A percentile compares a stretch with the other conserved stretches of the same genome.
Conservation (phyloP, 805 yeast genomes). For the Saccharomycopsis sp. region DNA sequence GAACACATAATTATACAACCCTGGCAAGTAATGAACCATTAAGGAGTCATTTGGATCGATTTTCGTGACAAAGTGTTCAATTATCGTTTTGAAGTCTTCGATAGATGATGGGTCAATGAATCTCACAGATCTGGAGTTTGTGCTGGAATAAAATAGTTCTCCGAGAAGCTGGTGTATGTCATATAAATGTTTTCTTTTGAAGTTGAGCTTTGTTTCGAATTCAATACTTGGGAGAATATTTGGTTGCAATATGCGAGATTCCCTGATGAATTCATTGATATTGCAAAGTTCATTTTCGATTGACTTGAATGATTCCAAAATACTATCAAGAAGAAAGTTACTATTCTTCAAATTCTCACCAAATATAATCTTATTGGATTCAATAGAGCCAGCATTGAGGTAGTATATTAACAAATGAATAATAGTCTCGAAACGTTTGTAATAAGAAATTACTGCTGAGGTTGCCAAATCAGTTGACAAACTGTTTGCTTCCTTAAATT, state of each 20-base stretch:
- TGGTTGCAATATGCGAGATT: slow-evolving; percentile 44
- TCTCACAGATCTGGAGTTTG: slow-evolving; percentile 26
- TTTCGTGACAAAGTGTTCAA: slow-evolving; percentile 35
- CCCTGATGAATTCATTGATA: slow-evolving; percentile 43
- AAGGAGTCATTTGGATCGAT: slow-evolving; percentile 56
- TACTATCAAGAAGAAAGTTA: slow-evolving; percentile 30
- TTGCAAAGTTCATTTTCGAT: slow-evolving; percentile 49
- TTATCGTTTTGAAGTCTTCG: slow-evolving; percentile 31
- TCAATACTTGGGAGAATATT: slow-evolving; percentile 32
- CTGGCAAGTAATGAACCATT: slow-evolving; percentile 56
- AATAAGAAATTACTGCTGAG: slow-evolving; percentile 59
- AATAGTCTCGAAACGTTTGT: slow-evolving; percentile 62
- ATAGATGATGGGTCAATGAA: slow-evolving; percentile 26
- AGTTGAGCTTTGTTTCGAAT: slow-evolving; percentile 41
- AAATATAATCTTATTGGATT: slow-evolving; percentile 15
- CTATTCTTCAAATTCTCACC: slow-evolving; percentile 25
- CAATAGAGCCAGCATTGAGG: slow-evolving; percentile 22
- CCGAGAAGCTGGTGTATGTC: slow-evolving; percentile 65
- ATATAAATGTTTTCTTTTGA: slow-evolving; percentile 53
- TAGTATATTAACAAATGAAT: slow-evolving; percentile 42
- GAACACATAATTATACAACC: slow-evolving; percentile 30
- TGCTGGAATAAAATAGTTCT: slow-evolving; percentile 49
- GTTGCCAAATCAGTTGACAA: slow-evolving; percentile 36
- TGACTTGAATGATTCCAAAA: slow-evolving; percentile 46
- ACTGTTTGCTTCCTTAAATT: slow-evolving; percentile 23